Evolutionary conservation across 495 filamentous ascomycete species (phyloP), one percentile per base, ranked within the genome.

Genomic region (Neurospora sp.): DNA sequence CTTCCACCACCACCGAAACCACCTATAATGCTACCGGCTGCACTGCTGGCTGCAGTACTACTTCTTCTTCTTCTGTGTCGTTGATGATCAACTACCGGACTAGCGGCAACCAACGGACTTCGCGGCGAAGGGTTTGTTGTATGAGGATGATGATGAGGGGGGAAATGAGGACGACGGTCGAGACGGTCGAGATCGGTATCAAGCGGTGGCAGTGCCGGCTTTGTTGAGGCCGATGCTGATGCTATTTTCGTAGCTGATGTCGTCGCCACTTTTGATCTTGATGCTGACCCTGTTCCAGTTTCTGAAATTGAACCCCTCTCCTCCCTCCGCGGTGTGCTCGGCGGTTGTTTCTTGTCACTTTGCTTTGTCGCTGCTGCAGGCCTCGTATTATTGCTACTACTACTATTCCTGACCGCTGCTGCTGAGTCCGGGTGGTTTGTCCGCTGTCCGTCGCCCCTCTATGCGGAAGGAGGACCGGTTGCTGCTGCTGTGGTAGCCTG

Each of bases 401-500:
- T 66, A 66, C 54, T 66, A 66, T 66, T 66, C 54, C 54, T 66
- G 28, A 34, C 54, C 54, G 54, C 54, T 66, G 70, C 70, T 42
- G 70, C 70, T 71, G 70, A 66, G 54, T 66, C 54, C 54, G 54
- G 54, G 54, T 66, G 54, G 54, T 34, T 66, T 66, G 54, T 66
- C 54, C 54, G 54, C 54, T 66, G 54, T 66, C 54, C 54, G 28
- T 66, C 54, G 28, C 54, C 54, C 54, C 54, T 31, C 54, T 72
- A 72, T 5, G 40, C 70, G 70, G 71, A 39, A 19, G 74, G 71
- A 15, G 40, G 42, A 5, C 71, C 71, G 15, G 71, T 40, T 31
- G 40, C 40, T 31, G 74, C 39, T 24, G 74, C 72, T 9, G 74
- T 54, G 31, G 70, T 11, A 40, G 71, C 73, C 38, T 73, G 74